Percentiles rank a stretch among this genome's conserved stretches.
These are phyloP conservation scores for Penicillium frequentans DNA, from an alignment of 2,329 filamentous ascomycete species.

Conservation along the genomic window DNA sequence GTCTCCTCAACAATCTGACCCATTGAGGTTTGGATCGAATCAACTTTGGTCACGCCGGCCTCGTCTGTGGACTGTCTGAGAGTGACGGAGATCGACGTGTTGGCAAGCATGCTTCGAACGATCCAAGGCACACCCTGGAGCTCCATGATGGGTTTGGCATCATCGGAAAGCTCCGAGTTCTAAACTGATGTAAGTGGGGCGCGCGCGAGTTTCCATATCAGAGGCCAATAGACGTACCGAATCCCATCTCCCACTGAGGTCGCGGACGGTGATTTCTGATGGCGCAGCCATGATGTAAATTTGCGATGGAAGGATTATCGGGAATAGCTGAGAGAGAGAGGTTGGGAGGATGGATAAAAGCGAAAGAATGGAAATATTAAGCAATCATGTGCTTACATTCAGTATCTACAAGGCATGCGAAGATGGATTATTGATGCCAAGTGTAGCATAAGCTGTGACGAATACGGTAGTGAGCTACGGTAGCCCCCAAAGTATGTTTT, in stretches of 20 bases:
- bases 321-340: not conserved
- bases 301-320: not conserved
- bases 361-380: not conserved
- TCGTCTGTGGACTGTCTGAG: not conserved
- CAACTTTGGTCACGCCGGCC: not conserved
- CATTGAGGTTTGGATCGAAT: not conserved
- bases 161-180: not conserved
- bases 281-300: not conserved
- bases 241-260: not conserved
- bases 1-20: not conserved
- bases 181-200: not conserved
- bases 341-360: not conserved
- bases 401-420: not conserved
- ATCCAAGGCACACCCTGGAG: not conserved
- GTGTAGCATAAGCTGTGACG: not conserved
- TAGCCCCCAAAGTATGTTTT: not conserved
- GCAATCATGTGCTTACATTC: not conserved
- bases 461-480: not conserved
- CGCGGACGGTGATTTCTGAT: not conserved
- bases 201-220: not conserved
- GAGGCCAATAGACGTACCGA: not conserved
- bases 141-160: not conserved
- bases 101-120: not conserved
- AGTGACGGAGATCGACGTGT: not conserved
- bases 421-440: not conserved